Conservation (phyloP, 1,284 basidiomycete species). For the Ganoderma lingzhi region DNA sequence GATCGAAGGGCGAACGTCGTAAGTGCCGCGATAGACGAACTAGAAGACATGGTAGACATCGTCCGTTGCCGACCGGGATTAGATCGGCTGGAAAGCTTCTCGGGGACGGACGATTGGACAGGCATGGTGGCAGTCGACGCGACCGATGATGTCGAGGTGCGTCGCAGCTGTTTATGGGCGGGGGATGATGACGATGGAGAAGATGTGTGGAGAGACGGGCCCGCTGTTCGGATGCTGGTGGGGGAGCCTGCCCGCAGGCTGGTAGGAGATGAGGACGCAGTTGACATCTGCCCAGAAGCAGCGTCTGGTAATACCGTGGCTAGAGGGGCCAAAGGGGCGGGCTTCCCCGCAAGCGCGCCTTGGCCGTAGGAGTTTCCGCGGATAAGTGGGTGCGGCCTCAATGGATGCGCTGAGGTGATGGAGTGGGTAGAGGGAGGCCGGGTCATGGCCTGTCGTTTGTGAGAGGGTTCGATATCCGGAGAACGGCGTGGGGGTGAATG, state of each 20-base stretch:
- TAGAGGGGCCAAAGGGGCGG: constrained; percentile 67
- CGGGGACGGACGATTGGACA: constrained; percentile 45
- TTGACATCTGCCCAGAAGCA: constrained; percentile 52
- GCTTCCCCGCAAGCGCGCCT: constrained; percentile 47
- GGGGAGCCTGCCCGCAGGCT: constrained; percentile 41
- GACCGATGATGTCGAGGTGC: constrained; percentile 72
- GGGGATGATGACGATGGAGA: constrained; percentile 40
- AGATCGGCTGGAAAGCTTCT: constrained; percentile 43
- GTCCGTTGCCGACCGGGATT: constrained; percentile 67
- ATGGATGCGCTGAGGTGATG: constrained; percentile 43
- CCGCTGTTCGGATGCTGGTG: constrained; percentile 45
- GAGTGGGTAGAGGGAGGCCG: constrained; percentile 74
- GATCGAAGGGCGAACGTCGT: constrained; percentile 69
- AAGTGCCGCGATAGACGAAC: constrained; percentile 68
- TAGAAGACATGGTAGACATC: constrained; percentile 68
- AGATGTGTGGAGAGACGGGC: constrained; percentile 38
- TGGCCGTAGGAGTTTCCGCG: constrained; percentile 72
- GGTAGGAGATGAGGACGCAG: constrained; percentile 45
- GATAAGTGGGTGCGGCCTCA: constrained; percentile 79
- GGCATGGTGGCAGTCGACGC: constrained; percentile 71
- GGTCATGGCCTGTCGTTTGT: constrained; percentile 49
- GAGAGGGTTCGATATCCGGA: constrained; percentile 34
- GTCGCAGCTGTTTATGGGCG: constrained; percentile 47
- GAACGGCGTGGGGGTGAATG: constrained; percentile 51
- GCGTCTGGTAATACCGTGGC: constrained; percentile 62